Evolutionary conservation across 78 protist species (phyloP).

Genomic region (Polysphondylium violaceum): DNA sequence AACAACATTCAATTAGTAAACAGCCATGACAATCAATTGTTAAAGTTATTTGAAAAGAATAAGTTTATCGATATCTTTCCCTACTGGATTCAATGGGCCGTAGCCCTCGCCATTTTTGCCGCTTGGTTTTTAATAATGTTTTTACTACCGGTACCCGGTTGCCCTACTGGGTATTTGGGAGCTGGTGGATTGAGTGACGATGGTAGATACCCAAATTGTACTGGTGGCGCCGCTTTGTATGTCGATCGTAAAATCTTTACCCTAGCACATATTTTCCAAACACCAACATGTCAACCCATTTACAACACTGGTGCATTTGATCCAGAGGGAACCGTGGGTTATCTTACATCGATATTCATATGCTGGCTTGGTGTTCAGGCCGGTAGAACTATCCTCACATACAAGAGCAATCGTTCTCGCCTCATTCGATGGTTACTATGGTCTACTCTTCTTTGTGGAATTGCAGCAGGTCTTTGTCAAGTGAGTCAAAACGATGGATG

Average conservation of each 20-base stretch:
- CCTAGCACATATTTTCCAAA: conserved; percentile 62
- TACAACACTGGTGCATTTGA: conserved; percentile 81
- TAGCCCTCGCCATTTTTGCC: conserved; percentile 19
- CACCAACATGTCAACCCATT: conserved; percentile 55
- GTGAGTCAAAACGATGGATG: conserved; percentile 70
- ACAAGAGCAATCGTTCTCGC: conserved; percentile 38
- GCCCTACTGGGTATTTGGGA: conserved; percentile 86
- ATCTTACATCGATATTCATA: conserved; percentile 81
- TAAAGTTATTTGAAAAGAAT: background rate
- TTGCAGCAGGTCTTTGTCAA: conserved; percentile 79
- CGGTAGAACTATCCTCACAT: conserved; percentile 24
- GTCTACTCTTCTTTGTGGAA: conserved; percentile 33
- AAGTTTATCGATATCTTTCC: conserved; percentile 65
- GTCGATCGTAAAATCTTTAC: conserved; percentile 75
- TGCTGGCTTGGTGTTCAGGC: conserved; percentile 85
- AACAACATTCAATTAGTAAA: conserved; percentile 4
- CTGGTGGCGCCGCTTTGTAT: conserved; percentile 85
- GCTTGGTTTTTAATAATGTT: conserved; percentile 66
- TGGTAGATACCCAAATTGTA: conserved; percentile 64
- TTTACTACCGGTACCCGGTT: conserved; percentile 79
- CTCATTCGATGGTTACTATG: conserved; percentile 66
- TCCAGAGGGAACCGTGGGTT: conserved; percentile 88
- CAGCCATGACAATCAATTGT: background rate
- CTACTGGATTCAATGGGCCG: conserved; percentile 61
- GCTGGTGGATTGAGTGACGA: conserved; percentile 81